Base-by-base conservation (phyloP, 306 rosid genomes). In the Inga laurina region DNA sequence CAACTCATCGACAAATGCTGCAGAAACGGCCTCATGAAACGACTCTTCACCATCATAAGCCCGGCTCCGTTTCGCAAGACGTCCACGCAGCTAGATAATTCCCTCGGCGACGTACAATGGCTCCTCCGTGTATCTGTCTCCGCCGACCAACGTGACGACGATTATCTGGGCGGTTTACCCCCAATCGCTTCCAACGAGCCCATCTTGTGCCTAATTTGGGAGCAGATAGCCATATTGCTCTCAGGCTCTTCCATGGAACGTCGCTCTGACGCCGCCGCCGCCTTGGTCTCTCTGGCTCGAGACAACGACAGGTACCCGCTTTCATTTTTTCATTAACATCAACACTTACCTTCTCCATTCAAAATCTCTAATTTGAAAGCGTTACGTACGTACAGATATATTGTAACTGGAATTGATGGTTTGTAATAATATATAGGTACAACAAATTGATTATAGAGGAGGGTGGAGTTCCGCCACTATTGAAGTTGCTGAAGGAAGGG, bases 151-250 rank as follows among this genome's bases (percentile, higher is more conserved):
- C 94, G 90, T 3, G 92, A 85, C 34, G 90, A 90, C 16, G 89
- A 78, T 74, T 84, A 84, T 70, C 77, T 91, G 7, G 93, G 95
- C 34, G 93, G 95, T 45, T 75, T 91, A 0, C 95, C 95, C 7
- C 95, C 95, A 0, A 91, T 90, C 8, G 91, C 95, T 0, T 34
- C 93, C 71, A 87, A 87, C 46, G 95, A 91, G 80, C 95, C 95
- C 0, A 89, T 91, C 5, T 43, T 91, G 2, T 83, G 93, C 18
- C 66, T 91, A 0, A 90, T 91, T 2, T 90, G 93, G 95, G 95
- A 91, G 64, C 90, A 91, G 46, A 56, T 91, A 1, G 90, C 93
- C 0, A 82, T 75, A 45, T 84, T 91, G 7, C 86, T 82, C 52
- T 85, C 89, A 2, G 90, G 85, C 0, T n/a, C 71, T 15, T 52